Evolutionary conservation across 495 filamentous ascomycete species (phyloP).

Genomic region (Delitschia confertaspora): DNA sequence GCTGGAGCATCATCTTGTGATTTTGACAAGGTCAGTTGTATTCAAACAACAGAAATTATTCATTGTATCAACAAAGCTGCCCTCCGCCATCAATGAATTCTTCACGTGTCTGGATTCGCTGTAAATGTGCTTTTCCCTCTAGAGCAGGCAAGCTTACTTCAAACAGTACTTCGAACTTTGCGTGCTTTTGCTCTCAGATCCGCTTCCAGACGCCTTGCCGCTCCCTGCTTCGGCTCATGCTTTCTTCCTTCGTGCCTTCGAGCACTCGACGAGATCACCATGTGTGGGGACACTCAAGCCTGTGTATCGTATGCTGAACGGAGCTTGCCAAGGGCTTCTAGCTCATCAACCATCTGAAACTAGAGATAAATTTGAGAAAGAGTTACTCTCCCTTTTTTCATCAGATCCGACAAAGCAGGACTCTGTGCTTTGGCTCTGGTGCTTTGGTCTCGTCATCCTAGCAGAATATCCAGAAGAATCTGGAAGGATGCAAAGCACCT

Average conservation of each 20-base stretch:
- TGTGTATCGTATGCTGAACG: constrained; percentile 28
- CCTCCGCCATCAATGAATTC: not conserved
- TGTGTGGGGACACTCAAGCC: constrained; percentile 17
- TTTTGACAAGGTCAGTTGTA: constrained; percentile 23
- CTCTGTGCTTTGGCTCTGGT: constrained; percentile 19
- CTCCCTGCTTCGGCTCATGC: constrained; percentile 27
- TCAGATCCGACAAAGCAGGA: constrained; percentile 4
- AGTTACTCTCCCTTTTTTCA: constrained; percentile 24
- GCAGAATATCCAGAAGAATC: constrained; percentile 7
- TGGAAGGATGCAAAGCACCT: not conserved
- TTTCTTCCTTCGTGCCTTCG: constrained; percentile 29
- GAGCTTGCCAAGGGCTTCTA: constrained; percentile 25
- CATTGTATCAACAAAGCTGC: not conserved
- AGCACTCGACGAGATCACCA: constrained; percentile 21
- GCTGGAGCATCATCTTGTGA: constrained; percentile 12
- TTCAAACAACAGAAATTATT: too few relatives aligned
- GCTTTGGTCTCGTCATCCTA: constrained; percentile 15
- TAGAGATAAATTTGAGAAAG: constrained; percentile 21
- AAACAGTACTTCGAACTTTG: constrained; percentile 16
- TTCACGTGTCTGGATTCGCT: not conserved
- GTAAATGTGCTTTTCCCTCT: not conserved
- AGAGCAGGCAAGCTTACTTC: constrained; percentile 11
- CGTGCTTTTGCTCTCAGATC: constrained; percentile 24
- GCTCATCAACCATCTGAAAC: constrained; percentile 16
- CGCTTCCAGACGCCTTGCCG: constrained; percentile 23